Evolutionary conservation across 1,284 basidiomycete species (phyloP).

Genomic region (Tylopilus orsonianus): DNA sequence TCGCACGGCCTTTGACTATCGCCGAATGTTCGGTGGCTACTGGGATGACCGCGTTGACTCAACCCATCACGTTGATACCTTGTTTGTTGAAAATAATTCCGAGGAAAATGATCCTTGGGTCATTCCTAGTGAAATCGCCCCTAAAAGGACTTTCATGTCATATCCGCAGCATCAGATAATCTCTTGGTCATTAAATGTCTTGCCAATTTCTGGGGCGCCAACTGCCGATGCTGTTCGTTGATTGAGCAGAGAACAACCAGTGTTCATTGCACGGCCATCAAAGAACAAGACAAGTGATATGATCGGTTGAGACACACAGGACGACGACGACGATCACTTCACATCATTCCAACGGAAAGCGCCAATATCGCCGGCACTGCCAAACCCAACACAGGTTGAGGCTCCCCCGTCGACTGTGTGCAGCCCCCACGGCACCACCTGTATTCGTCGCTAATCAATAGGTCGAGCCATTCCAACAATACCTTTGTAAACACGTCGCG

Average conservation of each 20-base stretch:
- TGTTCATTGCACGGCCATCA: constrained; percentile 3
- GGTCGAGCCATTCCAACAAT: constrained; percentile 30
- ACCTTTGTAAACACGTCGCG: constrained; percentile 32
- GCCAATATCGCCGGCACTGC: constrained; percentile 5
- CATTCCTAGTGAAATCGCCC: not conserved
- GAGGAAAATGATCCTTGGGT: not conserved
- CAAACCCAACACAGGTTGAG: not conserved
- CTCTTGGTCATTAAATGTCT: not conserved
- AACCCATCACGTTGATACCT: not conserved
- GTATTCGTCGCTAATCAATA: not conserved
- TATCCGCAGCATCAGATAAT: not conserved
- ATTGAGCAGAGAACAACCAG: not conserved
- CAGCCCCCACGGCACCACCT: not conserved
- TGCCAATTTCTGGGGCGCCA: not conserved
- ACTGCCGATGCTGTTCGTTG: constrained; percentile 1
- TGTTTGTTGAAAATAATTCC: not conserved
- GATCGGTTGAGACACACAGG: no score
- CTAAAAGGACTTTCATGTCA: not conserved
- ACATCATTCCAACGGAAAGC: not conserved
- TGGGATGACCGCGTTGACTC: not conserved
- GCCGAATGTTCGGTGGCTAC: not conserved
- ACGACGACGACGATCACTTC: no score
- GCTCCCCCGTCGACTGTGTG: no score
- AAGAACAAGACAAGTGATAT: not conserved
- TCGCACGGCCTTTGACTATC: not conserved